These are phyloP conservation scores for Chaetomium cochliodes DNA, from an alignment of 495 filamentous ascomycete species.

Conservation along the genomic window DNA sequence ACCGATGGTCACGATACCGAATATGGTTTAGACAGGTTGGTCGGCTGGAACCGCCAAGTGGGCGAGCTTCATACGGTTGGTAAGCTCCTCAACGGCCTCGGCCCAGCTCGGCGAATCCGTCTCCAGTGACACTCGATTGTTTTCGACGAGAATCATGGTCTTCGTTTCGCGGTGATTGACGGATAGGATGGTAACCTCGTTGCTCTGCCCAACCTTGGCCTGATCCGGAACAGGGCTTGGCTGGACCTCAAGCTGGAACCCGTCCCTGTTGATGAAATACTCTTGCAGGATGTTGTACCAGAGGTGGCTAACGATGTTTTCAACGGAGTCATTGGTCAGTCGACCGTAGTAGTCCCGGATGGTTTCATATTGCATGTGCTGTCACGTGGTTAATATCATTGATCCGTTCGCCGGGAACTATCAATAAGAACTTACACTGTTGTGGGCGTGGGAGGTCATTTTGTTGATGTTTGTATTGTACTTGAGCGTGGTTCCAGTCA, in stretches of 20 bases:
- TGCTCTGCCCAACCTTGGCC: not conserved
- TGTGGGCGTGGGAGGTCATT: too few relatives aligned
- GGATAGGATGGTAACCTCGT: not conserved
- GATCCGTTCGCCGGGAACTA: not conserved
- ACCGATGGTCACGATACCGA: not conserved
- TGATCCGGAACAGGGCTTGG: not conserved
- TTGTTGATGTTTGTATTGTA: too few relatives aligned
- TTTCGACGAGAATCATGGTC: not conserved
- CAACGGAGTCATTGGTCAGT: not conserved
- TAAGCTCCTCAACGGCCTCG: not conserved
- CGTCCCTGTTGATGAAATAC: not conserved
- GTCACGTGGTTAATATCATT: not conserved
- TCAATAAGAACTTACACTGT: too few relatives aligned
- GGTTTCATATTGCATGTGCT: not conserved
- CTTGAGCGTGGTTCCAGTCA: too few relatives aligned
- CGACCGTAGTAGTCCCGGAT: not conserved
- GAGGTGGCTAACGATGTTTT: not conserved
- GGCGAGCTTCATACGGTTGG: not conserved
- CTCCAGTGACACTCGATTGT: not conserved
- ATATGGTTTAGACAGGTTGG: not conserved
- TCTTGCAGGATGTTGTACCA: constrained; percentile 1
- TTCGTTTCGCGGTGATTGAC: not conserved
- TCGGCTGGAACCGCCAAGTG: not conserved
- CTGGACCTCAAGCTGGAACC: not conserved
- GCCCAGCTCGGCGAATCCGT: not conserved